A percentile compares a stretch with the other conserved stretches of the same genome.
These are phyloP conservation scores for Xylaria cubensis DNA, from an alignment of 495 filamentous ascomycete genomes.

Conservation along the genomic window DNA sequence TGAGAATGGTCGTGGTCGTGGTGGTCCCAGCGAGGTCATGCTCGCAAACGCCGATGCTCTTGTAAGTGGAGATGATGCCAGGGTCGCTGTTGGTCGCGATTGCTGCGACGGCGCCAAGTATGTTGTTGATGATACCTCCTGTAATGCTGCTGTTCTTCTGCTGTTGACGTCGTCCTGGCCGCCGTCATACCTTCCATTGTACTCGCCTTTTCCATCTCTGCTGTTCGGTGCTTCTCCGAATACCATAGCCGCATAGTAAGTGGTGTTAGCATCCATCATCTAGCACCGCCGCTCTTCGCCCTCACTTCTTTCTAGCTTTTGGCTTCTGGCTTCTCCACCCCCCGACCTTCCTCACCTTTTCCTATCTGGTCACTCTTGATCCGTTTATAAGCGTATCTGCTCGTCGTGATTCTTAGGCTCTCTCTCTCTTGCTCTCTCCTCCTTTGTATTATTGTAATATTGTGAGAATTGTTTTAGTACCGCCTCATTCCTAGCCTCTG, in stretches of 20 bases:
- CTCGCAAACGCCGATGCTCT: slow-evolving; percentile 27
- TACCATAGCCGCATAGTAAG: slow-evolving; percentile 55
- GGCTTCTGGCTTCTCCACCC: slow-evolving; percentile 19
- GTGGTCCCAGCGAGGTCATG: slow-evolving; percentile 18
- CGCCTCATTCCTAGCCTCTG: neutral
- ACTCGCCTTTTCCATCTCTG: slow-evolving; percentile 36
- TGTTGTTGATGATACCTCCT: neutral
- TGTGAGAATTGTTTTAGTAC: neutral
- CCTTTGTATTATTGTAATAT: neutral
- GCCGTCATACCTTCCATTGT: slow-evolving; percentile 40
- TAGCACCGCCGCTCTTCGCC: slow-evolving; percentile 2
- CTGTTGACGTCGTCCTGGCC: slow-evolving; percentile 49
- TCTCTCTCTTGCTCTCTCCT: neutral
- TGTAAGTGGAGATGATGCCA: slow-evolving; percentile 12
- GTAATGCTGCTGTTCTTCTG: slow-evolving; percentile 25
- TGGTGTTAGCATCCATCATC: slow-evolving; percentile 47
- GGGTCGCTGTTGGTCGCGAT: slow-evolving; percentile 22
- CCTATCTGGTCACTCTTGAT: neutral
- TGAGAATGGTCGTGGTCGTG: neutral
- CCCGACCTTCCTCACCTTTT: neutral
- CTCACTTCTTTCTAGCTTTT: neutral
- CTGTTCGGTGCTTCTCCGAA: slow-evolving; percentile 49
- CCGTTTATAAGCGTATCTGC: too few species aligned
- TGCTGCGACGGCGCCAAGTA: neutral
- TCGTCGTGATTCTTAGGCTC: neutral